Evolutionary conservation across 768 basidiomycete species (phyloP), one percentile per base, ranked within the genome.

Genomic region (Lyophyllum atratum): DNA sequence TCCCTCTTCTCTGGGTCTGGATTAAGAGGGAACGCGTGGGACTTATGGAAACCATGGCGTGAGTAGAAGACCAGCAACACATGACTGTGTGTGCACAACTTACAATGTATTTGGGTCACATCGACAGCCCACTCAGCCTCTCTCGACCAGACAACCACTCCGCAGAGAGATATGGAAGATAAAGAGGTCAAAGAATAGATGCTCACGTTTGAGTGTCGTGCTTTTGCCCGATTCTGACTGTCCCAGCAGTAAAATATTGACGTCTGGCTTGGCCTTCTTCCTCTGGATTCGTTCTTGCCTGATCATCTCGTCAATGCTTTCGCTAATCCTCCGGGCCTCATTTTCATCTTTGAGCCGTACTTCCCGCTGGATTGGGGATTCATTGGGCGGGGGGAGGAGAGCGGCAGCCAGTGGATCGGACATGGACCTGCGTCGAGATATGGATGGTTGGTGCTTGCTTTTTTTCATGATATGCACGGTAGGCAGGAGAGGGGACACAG

Each of bases 141-240:
- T 22, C 34, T 39, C 19, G 34, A 17, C 44, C 21, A 29, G 3
- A 15, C 34, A 46, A 57, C 39, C 55, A 55, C 58, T 57, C 55
- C 52, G n/a, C 29, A 31, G 26, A 48, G 34, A 43, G 11, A 48
- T 54, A 39, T 45, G 24, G 56, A 50, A 58, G 31, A 45, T 11
- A 49, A 11, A 45, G 33, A 56, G 25, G 48, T 37, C 21, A 21
- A 59, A 54, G 55, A 39, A 55, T 15, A 52, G 46, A 55, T 49
- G 86, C 90, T 84, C 78, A 92, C 91, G 91, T 76, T 92, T 92
- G 64, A 93, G 78, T 8, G 90, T 91, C 9, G 92, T 93, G 68
- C 89, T 91, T 78, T 93, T 93, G 39, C 91, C 92, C 65, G 89
- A 92, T 79, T 93, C 91, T 59, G 91, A 92, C 80, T 93, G 92